phyloP scores from a whole-genome alignment of 768 basidiomycete genomes.

The Macrolepiota dolichaula region DNA sequence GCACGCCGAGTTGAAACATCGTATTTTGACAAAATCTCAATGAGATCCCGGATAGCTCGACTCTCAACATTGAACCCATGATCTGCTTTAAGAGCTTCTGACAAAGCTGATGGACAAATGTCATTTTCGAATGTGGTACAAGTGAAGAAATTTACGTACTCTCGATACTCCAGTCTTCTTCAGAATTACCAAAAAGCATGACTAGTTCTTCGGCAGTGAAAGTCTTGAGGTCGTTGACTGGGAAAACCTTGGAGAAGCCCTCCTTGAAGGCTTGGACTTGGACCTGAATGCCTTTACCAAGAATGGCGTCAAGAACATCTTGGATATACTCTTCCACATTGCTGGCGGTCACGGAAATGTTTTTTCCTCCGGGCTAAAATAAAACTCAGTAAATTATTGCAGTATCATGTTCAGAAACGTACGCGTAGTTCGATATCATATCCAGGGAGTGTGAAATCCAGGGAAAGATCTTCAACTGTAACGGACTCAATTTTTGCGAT shows the following conservation, averaged over 20 bases:
- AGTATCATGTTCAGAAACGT: slow-evolving; percentile 19
- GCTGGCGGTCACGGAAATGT: slow-evolving; percentile 76
- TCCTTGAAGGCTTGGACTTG: slow-evolving; percentile 92
- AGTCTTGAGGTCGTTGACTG: slow-evolving; percentile 82
- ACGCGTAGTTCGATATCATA: slow-evolving; percentile 91
- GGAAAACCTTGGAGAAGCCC: slow-evolving; percentile 96
- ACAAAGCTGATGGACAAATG: slow-evolving; percentile 54
- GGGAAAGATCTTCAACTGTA: slow-evolving; percentile 79
- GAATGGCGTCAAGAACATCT: slow-evolving; percentile 84
- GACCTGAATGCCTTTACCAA: slow-evolving; percentile 71
- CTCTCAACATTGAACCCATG: slow-evolving; percentile 98
- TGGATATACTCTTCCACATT: slow-evolving; percentile 89
- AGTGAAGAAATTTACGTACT: slow-evolving; percentile 48
- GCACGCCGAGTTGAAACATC: slow-evolving; percentile 73
- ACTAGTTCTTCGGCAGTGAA: slow-evolving; percentile 96
- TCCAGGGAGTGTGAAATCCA: slow-evolving; percentile 97
- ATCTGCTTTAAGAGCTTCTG: slow-evolving; percentile 91
- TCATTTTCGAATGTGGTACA: slow-evolving; percentile 4
- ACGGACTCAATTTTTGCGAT: slow-evolving; percentile 57
- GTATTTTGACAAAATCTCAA: slow-evolving; percentile 84
- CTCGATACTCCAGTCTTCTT: slow-evolving; percentile 96
- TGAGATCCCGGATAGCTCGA: slow-evolving; percentile 81
- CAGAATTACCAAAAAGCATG: slow-evolving; percentile 92
- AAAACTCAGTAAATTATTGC: not conserved
- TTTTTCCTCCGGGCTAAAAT: slow-evolving; percentile 69